Conservation (phyloP, 352 stramenopile species). For the Globisporangium emineosum region DNA sequence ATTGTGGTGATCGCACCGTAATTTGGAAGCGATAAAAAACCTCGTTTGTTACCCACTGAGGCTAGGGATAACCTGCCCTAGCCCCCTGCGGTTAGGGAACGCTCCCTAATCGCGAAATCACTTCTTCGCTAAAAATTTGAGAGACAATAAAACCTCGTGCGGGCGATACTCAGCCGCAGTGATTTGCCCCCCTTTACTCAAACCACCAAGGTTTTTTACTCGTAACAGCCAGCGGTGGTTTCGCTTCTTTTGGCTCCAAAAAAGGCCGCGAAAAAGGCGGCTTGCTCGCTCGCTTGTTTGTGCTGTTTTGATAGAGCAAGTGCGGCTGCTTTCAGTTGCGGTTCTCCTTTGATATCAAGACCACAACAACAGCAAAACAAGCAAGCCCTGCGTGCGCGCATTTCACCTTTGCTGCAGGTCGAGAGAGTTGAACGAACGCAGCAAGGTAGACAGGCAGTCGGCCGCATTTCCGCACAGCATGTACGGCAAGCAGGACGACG, state of each 20-base stretch:
- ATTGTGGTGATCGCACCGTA: too few relatives aligned
- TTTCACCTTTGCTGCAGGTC: constrained; percentile 1
- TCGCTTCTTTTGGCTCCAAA: background rate
- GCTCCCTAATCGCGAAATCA: background rate
- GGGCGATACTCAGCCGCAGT: background rate
- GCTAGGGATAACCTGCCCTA: background rate
- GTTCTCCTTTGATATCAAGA: constrained; percentile 11
- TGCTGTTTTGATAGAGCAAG: background rate
- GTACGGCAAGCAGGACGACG: constrained; percentile 47
- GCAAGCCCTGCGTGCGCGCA: background rate
- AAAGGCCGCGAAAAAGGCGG: background rate
- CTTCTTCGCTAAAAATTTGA: constrained; percentile 1
- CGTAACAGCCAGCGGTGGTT: background rate
- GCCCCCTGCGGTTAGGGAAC: background rate
- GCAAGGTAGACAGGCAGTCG: background rate
- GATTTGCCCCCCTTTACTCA: background rate
- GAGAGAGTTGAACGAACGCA: background rate
- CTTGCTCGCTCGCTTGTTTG: background rate
- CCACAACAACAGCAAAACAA: background rate
- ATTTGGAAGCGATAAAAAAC: background rate
- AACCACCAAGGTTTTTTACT: constrained; percentile 5
- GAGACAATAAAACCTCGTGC: background rate
- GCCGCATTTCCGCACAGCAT: constrained; percentile 20
- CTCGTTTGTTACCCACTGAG: constrained; percentile 5
- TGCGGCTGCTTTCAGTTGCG: constrained; percentile 10